Percentiles rank a stretch among this genome's conserved stretches.
These are phyloP conservation scores for Phycomyces nitens DNA, from an alignment of 192 early-diverging fungal genomes.

Conservation along the genomic window DNA sequence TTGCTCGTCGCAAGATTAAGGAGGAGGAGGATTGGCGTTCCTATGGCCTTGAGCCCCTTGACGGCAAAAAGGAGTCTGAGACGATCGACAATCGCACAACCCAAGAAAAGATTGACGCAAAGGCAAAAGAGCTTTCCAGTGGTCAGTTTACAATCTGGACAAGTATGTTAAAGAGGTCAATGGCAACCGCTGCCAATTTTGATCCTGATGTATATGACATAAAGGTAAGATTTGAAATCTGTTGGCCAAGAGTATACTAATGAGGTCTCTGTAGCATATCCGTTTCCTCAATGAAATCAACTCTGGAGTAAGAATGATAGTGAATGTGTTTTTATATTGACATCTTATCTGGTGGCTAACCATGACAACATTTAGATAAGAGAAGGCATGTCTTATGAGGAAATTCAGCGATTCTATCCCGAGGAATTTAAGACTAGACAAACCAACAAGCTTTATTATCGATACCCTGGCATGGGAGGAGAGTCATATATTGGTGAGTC, in stretches of 20 bases:
- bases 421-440: slow-evolving; percentile 78
- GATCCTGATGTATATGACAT: slow-evolving; percentile 76
- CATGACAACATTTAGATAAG: slow-evolving; percentile 37
- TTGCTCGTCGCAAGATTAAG: slow-evolving; percentile 11
- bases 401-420: slow-evolving; percentile 79
- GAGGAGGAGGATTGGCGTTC: slow-evolving; percentile 6
- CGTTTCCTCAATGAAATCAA: slow-evolving; percentile 92
- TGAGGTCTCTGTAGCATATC: slow-evolving; percentile 47
- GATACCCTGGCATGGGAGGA: slow-evolving; percentile 95
- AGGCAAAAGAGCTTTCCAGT: slow-evolving; percentile 69
- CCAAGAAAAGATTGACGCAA: slow-evolving; percentile 34
- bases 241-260: neutral
- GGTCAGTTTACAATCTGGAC: slow-evolving; percentile 74
- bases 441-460: slow-evolving; percentile 86
- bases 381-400: slow-evolving; percentile 74
- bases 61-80: neutral
- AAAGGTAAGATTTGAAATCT: slow-evolving; percentile 38
- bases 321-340: no score
- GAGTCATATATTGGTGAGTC: slow-evolving; percentile 71
- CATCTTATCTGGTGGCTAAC: no score
- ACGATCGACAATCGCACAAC: slow-evolving; percentile 5
- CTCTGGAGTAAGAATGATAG: slow-evolving; percentile 69
- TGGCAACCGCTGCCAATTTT: slow-evolving; percentile 82
- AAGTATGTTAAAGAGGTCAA: slow-evolving; percentile 77
- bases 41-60: slow-evolving; percentile 7